Evolutionary conservation across 768 basidiomycete genomes (phyloP).

Genomic region (Rhodotorula babjevae): DNA sequence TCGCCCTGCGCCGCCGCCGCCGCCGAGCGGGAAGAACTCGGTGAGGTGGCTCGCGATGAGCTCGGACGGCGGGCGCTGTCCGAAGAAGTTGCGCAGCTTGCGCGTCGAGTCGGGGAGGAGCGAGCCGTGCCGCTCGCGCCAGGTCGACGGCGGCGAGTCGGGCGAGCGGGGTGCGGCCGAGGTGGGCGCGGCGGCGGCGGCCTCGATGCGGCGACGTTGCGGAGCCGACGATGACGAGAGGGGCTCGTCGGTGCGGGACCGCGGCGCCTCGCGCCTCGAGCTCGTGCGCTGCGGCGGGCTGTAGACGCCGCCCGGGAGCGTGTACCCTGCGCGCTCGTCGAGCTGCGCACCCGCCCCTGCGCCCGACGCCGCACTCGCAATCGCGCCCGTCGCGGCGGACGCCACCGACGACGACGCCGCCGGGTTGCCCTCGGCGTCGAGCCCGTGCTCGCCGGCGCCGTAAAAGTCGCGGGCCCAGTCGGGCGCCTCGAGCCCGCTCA

Average conservation of each 20-base stretch:
- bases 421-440: not conserved
- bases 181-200: not conserved
- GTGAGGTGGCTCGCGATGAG: conserved; percentile 89
- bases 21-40: conserved; percentile 75
- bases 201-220: conserved; percentile 29
- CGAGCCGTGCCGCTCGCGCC: not conserved
- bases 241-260: not conserved
- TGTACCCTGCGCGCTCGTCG: not conserved
- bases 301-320: not conserved
- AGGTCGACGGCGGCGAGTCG: not conserved
- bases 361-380: no score
- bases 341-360: no score
- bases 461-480: conserved; percentile 36
- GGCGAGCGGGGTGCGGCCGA: not conserved
- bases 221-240: conserved; percentile 40
- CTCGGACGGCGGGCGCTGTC: conserved; percentile 94
- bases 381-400: no score
- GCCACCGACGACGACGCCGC: no score
- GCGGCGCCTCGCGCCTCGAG: not conserved
- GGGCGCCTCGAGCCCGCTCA: conserved; percentile 71
- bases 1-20: not conserved
- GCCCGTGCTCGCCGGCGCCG: conserved; percentile 9
- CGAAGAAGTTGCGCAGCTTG: conserved; percentile 91
- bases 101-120: conserved; percentile 10
- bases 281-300: conserved; percentile 3